Conservation (phyloP, 352 stramenopile genomes). For the Pythium brachiatum region DNA sequence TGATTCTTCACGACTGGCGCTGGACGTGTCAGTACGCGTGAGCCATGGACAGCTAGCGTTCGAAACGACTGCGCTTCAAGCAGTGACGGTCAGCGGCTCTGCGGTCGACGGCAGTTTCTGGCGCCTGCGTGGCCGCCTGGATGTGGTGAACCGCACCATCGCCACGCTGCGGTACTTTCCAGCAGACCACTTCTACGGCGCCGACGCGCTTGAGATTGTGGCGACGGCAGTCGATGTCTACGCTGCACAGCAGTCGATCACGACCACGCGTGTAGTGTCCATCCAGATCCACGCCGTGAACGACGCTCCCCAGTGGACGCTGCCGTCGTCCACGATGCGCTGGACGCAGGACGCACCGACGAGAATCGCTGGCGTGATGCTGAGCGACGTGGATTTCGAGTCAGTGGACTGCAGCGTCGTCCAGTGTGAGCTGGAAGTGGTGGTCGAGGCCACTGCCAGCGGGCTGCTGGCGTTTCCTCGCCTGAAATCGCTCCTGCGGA, state of each 20-base stretch:
- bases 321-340: slow-evolving; percentile 14
- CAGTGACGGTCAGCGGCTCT: slow-evolving; percentile 8
- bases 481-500: not conserved
- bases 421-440: slow-evolving; percentile 51
- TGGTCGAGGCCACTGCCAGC: slow-evolving; percentile 36
- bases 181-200: slow-evolving; percentile 37
- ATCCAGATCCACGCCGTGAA: slow-evolving; percentile 54
- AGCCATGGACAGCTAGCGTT: slow-evolving; percentile 25
- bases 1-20: slow-evolving; percentile 32
- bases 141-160: slow-evolving; percentile 40
- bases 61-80: not conserved
- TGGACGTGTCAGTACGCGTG: slow-evolving; percentile 33
- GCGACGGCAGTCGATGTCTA: slow-evolving; percentile 49
- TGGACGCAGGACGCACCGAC: slow-evolving; percentile 23
- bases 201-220: slow-evolving; percentile 39
- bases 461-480: slow-evolving; percentile 32
- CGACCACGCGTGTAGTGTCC: slow-evolving; percentile 24
- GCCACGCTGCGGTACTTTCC: slow-evolving; percentile 40
- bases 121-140: slow-evolving; percentile 13
- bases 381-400: slow-evolving; percentile 47
- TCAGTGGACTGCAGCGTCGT: slow-evolving; percentile 22
- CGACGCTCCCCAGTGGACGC: slow-evolving; percentile 53
- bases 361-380: slow-evolving; percentile 33
- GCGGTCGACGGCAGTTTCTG: slow-evolving; percentile 14
- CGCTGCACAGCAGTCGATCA: slow-evolving; percentile 31